Percentiles rank a stretch among this genome's conserved stretches.
phyloP scores from a whole-genome alignment of 2,329 filamentous ascomycete species.

The Botrytis paeoniae region DNA sequence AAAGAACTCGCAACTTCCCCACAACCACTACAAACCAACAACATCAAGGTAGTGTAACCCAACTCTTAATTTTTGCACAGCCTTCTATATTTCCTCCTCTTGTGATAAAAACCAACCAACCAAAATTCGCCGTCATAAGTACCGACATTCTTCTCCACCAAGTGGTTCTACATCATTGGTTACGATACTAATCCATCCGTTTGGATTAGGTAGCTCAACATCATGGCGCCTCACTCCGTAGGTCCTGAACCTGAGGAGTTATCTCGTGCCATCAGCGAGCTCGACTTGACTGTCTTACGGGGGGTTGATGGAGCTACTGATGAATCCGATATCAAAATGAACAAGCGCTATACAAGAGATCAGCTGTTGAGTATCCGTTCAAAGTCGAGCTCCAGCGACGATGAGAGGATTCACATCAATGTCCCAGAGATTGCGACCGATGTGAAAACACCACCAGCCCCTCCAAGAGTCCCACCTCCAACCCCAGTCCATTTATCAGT shows the following conservation, averaged over 20 bases:
- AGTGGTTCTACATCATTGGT: background rate
- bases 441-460: slow-evolving; percentile 18
- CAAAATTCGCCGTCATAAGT: background rate
- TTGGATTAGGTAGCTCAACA: background rate
- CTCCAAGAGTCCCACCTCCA: slow-evolving; percentile 18
- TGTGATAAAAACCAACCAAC: background rate
- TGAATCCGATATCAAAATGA: background rate
- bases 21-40: background rate
- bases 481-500: slow-evolving; percentile 16
- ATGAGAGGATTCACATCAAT: background rate
- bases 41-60: background rate
- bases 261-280: slow-evolving; percentile 30
- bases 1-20: background rate
- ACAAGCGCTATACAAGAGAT: slow-evolving; percentile 26
- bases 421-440: slow-evolving; percentile 6
- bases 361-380: slow-evolving; percentile 25
- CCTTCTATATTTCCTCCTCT: slow-evolving; percentile 4
- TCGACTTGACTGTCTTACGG: slow-evolving; percentile 27
- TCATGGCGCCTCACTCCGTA: slow-evolving; percentile 19
- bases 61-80: slow-evolving; percentile 7
- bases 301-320: slow-evolving; percentile 19
- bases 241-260: slow-evolving; percentile 24
- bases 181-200: background rate
- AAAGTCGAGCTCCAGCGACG: background rate
- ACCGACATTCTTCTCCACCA: background rate